A percentile compares a stretch with the other conserved stretches of the same genome.
Evolutionary conservation across 2,329 filamentous ascomycete genomes (phyloP).

Genomic region (Sclerotinia nivalis): DNA sequence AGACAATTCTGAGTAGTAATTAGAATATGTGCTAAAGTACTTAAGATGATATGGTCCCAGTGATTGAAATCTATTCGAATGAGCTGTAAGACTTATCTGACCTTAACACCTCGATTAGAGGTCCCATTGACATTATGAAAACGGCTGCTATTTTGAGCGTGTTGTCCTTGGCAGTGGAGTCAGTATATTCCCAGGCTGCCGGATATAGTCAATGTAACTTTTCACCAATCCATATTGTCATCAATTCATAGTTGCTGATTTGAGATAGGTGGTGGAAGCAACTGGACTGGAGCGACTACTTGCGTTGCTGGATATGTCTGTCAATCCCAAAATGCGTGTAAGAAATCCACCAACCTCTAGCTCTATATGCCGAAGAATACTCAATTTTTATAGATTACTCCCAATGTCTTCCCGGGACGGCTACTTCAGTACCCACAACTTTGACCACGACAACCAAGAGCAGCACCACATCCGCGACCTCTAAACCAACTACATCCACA

Average conservation of each 20-base stretch:
- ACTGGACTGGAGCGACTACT: slow-evolving; percentile 18
- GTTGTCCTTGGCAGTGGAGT: slow-evolving; percentile 18
- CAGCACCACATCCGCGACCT: not conserved
- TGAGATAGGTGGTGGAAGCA: slow-evolving; percentile 13
- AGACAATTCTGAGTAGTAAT: not conserved
- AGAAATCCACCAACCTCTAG: not conserved
- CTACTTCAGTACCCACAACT: slow-evolving; percentile 10
- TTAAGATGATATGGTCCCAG: slow-evolving; percentile 7
- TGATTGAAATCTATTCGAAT: not conserved
- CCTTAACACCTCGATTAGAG: slow-evolving; percentile 1
- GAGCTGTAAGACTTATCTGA: not conserved
- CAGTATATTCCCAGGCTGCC: slow-evolving; percentile 19
- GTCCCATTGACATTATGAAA: slow-evolving; percentile 13
- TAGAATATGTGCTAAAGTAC: not conserved
- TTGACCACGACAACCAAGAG: slow-evolving; percentile 13
- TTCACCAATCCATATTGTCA: not conserved
- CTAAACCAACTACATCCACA: slow-evolving; percentile 13
- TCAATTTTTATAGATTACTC: slow-evolving; percentile 22
- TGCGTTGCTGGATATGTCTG: slow-evolving; percentile 23
- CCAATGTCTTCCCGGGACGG: slow-evolving; percentile 25
- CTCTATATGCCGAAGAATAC: not conserved
- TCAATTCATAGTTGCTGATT: slow-evolving; percentile 4
- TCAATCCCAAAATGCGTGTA: slow-evolving; percentile 21
- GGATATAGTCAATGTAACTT: slow-evolving; percentile 22
- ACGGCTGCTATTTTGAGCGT: slow-evolving; percentile 2